Evolutionary conservation across 2,329 filamentous ascomycete species (phyloP).

Genomic region (Parasarocladium wereldwijsianum): DNA sequence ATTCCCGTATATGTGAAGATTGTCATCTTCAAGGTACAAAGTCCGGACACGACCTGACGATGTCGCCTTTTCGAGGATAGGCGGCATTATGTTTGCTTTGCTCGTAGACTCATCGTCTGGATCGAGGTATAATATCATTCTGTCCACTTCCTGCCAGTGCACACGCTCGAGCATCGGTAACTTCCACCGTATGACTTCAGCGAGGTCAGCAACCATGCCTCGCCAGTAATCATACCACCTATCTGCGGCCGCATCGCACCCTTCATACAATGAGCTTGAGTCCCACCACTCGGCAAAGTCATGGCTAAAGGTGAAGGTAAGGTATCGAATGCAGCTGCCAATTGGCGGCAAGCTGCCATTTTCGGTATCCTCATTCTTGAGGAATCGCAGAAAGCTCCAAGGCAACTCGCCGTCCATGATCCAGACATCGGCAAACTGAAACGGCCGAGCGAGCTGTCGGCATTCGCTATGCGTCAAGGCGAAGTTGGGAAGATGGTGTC

Average conservation of each 20-base stretch:
- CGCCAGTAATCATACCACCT: constrained; percentile 2
- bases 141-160: neutral
- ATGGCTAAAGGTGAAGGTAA: constrained; percentile 1
- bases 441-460: constrained; percentile 3
- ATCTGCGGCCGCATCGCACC: neutral
- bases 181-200: neutral
- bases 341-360: constrained; percentile 1
- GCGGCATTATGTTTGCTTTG: neutral
- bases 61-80: neutral
- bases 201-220: neutral
- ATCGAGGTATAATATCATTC: too few species aligned
- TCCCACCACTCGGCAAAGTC: neutral
- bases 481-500: constrained; percentile 1
- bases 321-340: constrained; percentile 1
- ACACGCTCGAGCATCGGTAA: neutral
- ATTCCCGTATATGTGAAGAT: too few species aligned
- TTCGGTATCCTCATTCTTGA: constrained; percentile 1
- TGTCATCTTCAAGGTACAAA: constrained; percentile 1
- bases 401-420: neutral
- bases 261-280: too few species aligned
- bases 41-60: neutral
- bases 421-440: constrained; percentile 3
- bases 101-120: neutral
- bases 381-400: constrained; percentile 1
- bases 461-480: constrained; percentile 2